Evolutionary conservation across 345 rosid species (phyloP).

Genomic region (Lepidium africanum): DNA sequence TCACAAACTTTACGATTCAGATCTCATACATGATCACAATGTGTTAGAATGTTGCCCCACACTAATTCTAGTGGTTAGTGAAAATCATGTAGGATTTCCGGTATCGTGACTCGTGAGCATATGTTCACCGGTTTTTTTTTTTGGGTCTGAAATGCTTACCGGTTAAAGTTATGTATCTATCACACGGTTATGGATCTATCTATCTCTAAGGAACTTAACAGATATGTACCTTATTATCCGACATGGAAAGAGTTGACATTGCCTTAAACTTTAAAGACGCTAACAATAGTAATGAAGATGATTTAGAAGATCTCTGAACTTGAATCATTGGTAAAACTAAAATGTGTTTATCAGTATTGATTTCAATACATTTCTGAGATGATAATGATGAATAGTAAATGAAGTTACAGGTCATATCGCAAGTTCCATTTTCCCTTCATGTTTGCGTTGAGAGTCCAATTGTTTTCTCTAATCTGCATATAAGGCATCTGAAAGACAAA

Average conservation of each 20-base stretch:
- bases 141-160: too few relatives aligned
- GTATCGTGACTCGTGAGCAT: not conserved
- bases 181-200: not conserved
- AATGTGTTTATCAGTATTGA: not conserved
- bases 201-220: not conserved
- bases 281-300: not conserved
- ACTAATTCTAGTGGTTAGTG: too few relatives aligned
- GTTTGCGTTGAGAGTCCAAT: slow-evolving; percentile 82
- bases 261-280: not conserved
- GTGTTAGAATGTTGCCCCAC: too few relatives aligned
- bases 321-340: not conserved
- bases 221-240: not conserved
- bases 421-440: slow-evolving; percentile 78
- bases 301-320: slow-evolving; percentile 13
- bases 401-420: slow-evolving; percentile 55
- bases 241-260: not conserved
- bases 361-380: slow-evolving; percentile 12
- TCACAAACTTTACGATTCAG: too few relatives aligned
- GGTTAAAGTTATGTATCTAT: not conserved
- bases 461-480: slow-evolving; percentile 82
- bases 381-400: not conserved
- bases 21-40: too few relatives aligned
- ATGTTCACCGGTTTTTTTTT: not conserved
- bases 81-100: too few relatives aligned
- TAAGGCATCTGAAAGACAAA: slow-evolving; percentile 61